Evolutionary conservation across 257 asterid species (phyloP).

Genomic region (Paraleonurus japonicus): DNA sequence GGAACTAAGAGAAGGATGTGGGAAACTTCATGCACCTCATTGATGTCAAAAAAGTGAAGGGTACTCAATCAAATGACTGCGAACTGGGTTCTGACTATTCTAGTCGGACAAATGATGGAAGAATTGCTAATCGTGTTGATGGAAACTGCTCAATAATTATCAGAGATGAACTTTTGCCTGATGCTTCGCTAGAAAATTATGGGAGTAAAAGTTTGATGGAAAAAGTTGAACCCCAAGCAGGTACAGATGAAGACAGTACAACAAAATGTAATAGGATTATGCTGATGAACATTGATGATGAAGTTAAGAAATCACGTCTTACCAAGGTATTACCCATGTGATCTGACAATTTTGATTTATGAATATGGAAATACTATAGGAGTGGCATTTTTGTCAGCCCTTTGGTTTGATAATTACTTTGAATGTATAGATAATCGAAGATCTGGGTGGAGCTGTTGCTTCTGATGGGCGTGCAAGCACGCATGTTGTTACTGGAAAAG

Average conservation of each 20-base stretch:
- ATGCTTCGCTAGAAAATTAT: slow-evolving; percentile 23
- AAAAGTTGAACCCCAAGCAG: slow-evolving; percentile 36
- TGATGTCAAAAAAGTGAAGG: slow-evolving; percentile 89
- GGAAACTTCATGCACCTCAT: slow-evolving; percentile 78
- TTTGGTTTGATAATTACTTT: neutral
- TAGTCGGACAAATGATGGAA: slow-evolving; percentile 35
- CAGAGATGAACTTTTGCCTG: slow-evolving; percentile 30
- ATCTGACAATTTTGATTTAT: neutral
- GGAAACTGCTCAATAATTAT: slow-evolving; percentile 24
- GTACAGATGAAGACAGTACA: slow-evolving; percentile 27
- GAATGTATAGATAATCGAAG: slow-evolving; percentile 59
- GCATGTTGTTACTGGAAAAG: slow-evolving; percentile 83
- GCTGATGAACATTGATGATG: slow-evolving; percentile 94
- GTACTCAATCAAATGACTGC: slow-evolving; percentile 47
- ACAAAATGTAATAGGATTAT: slow-evolving; percentile 44
- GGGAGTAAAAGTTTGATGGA: slow-evolving; percentile 32
- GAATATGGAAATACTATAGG: neutral
- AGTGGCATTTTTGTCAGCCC: neutral
- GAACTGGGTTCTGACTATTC: slow-evolving; percentile 41
- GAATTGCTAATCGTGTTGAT: slow-evolving; percentile 30
- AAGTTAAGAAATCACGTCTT: slow-evolving; percentile 59
- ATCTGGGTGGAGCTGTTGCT: slow-evolving; percentile 84
- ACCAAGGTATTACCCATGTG: slow-evolving; percentile 52
- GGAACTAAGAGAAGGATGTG: slow-evolving; percentile 69
- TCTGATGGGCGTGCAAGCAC: slow-evolving; percentile 73